Conservation (phyloP, 768 basidiomycete genomes). For the Boletus tylopilopsis region DNA sequence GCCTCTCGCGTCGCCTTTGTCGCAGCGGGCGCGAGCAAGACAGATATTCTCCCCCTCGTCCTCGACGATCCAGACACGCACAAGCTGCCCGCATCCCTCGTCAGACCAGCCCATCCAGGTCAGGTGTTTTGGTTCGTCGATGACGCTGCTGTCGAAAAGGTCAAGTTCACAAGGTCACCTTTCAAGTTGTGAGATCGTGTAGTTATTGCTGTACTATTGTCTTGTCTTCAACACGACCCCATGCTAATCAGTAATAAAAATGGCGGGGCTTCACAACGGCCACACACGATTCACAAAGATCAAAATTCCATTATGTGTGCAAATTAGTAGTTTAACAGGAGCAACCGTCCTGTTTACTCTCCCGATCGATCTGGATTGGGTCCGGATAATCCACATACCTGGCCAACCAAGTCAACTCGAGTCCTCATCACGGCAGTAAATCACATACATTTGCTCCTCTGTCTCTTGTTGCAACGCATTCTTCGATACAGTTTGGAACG, state of each 20-base stretch:
- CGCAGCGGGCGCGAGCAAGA: constrained; percentile 78
- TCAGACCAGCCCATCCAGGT: constrained; percentile 75
- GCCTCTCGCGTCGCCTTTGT: constrained; percentile 88
- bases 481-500: constrained; percentile 99
- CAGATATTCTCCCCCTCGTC: constrained; percentile 64
- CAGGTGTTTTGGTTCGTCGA: constrained; percentile 95
- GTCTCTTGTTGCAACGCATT: constrained; percentile 97
- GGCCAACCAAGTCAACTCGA: constrained; percentile 13
- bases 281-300: constrained; percentile 23
- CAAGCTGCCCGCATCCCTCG: constrained; percentile 78
- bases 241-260: too few relatives aligned
- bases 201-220: constrained; percentile 8
- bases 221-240: constrained; percentile 11
- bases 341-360: constrained; percentile 90
- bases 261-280: too few relatives aligned
- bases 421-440: constrained; percentile 8
- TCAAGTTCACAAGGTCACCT: constrained; percentile 51
- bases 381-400: constrained; percentile 99
- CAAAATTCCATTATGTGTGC: constrained; percentile 22
- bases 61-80: constrained; percentile 71
- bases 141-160: constrained; percentile 68
- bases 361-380: constrained; percentile 94
- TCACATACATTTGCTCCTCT: constrained; percentile 87
- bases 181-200: constrained; percentile 47
- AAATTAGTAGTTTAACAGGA: constrained; percentile 79